These are phyloP conservation scores for Populus simonii DNA, from an alignment of 345 rosid genomes.

Conservation along the genomic window DNA sequence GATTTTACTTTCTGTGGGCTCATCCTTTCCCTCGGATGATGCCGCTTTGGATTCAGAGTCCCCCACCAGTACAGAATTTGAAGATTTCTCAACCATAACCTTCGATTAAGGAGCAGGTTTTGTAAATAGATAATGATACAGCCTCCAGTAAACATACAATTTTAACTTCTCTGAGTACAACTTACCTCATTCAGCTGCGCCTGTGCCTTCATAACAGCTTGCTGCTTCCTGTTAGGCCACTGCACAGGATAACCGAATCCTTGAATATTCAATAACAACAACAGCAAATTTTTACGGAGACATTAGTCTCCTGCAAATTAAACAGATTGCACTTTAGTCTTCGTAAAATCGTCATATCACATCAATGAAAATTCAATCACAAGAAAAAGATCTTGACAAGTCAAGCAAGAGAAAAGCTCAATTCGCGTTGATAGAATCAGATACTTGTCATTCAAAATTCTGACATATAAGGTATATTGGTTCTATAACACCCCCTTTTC, in stretches of 20 bases:
- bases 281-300: background rate
- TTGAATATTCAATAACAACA: background rate
- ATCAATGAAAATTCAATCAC: background rate
- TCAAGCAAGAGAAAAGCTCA: background rate
- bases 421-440: background rate
- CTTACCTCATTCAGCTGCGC: conserved; percentile 66
- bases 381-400: background rate
- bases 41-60: conserved; percentile 27
- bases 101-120: conserved; percentile 19
- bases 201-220: conserved; percentile 35
- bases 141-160: background rate
- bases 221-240: conserved; percentile 42
- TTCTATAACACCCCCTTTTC: no score
- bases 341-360: background rate
- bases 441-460: background rate
- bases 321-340: background rate
- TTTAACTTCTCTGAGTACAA: background rate
- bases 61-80: conserved; percentile 44
- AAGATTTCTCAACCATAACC: conserved; percentile 49
- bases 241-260: conserved; percentile 24
- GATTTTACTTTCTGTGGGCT: conserved; percentile 33
- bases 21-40: conserved; percentile 37
- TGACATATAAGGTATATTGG: no score
- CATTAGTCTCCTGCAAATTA: background rate
- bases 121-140: background rate